Evolutionary conservation across 1,284 basidiomycete species (phyloP), one percentile per base, ranked within the genome.

Genomic region (Ustilago crameri): DNA sequence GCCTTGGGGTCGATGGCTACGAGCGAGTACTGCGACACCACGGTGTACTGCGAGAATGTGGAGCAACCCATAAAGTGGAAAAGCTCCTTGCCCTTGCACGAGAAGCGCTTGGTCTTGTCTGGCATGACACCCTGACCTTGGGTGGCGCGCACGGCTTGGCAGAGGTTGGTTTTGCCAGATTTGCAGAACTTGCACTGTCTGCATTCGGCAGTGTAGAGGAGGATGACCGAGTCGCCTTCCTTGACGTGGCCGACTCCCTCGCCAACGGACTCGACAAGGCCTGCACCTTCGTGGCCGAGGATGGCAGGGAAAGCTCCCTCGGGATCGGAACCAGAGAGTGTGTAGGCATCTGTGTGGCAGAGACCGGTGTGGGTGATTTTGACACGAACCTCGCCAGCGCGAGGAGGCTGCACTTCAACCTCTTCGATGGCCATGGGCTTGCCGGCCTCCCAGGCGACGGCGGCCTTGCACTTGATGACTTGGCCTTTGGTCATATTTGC

Each of bases 11-110:
- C 90, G 67, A 98, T 90, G 23, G 92, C 90, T 41, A 98, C 95
- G 22, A 99, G 92, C 32, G 95, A 98, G 67, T 94, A 94, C 80
- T 99, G 93, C 49, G 93, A 93, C 5, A 98, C 94, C 57, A 98
- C 96, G 12, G 96, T 98, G 87, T 98, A 99, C 84, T 98, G 95
- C 23, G 93, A 95, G 86, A 99, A 98, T 5, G 95, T 96, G 44
- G 95, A 97, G 22, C 91, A 93, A 46, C 95, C 95, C 96, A 98
- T 99, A 79, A 98, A 99, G 85, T 98, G 95, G 84, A 90, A 87
- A 73, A 99, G 87, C 51, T 90, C 87, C 84, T 96, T 87, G 47
- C 95, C 95, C 74, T 91, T 92, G 85, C 90, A 90, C 57, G 89
- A 91, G 89, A 99, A 99, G 51, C 95, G 91, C 63, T 87, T 88